Conservation (phyloP, 768 basidiomycete genomes). For the Xerocomellus intermedius region DNA sequence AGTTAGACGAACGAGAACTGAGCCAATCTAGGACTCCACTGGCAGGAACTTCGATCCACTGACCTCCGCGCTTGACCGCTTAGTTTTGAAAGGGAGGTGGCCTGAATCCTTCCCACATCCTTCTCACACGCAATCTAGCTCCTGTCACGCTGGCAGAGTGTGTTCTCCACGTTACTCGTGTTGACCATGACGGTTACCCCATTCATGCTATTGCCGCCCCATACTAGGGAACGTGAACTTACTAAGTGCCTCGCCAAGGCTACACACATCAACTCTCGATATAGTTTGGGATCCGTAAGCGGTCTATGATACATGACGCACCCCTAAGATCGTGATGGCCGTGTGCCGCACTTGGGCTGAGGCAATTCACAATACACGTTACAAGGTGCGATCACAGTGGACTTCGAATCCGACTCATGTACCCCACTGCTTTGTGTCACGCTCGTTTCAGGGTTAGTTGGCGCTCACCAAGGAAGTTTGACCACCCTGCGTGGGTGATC, state of each 20-base stretch:
- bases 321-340: not conserved
- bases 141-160: not conserved
- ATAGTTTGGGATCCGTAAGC: not conserved
- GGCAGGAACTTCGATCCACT: too few relatives aligned
- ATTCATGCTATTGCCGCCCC: not conserved
- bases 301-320: not conserved
- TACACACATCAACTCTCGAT: not conserved
- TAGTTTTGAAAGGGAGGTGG: not conserved
- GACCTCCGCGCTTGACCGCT: too few relatives aligned
- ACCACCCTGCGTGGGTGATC: not conserved
- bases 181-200: not conserved
- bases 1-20: too few relatives aligned
- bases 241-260: not conserved
- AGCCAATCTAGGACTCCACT: too few relatives aligned
- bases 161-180: not conserved
- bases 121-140: not conserved
- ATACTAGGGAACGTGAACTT: not conserved
- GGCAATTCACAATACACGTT: not conserved
- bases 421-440: not conserved
- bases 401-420: not conserved
- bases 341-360: not conserved
- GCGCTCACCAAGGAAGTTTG: not conserved
- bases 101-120: not conserved
- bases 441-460: not conserved
- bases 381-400: conserved; percentile 1